Conservation (phyloP, 768 basidiomycete species). For the Tricholomella constricta region DNA sequence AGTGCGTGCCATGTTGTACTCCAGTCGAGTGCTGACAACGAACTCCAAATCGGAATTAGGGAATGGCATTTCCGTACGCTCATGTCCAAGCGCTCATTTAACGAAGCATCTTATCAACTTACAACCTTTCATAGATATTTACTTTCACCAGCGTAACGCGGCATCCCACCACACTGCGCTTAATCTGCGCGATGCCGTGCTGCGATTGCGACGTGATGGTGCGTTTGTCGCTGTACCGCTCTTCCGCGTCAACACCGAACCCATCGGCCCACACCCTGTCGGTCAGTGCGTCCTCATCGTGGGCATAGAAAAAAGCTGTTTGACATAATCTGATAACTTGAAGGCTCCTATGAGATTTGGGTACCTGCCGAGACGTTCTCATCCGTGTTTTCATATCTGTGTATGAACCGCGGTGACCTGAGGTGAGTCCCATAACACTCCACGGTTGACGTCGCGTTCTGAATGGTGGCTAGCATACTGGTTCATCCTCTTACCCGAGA, state of each 20-base stretch:
- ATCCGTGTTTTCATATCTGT: slow-evolving; percentile 77
- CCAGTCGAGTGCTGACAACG: background rate
- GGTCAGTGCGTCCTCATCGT: slow-evolving; percentile 42
- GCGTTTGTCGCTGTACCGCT: slow-evolving; percentile 81
- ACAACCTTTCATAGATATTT: slow-evolving; percentile 57
- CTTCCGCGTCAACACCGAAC: slow-evolving; percentile 66
- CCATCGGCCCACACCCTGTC: slow-evolving; percentile 76
- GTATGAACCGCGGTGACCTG: slow-evolving; percentile 63
- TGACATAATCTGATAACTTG: background rate
- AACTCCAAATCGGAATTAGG: slow-evolving; percentile 33
- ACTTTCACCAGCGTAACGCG: slow-evolving; percentile 71
- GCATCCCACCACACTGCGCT: slow-evolving; percentile 66
- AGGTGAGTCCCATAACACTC: slow-evolving; percentile 45
- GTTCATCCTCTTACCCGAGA: slow-evolving; percentile 77
- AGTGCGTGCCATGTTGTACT: slow-evolving; percentile 37
- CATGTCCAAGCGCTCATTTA: background rate
- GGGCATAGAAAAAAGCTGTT: background rate
- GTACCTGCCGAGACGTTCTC: slow-evolving; percentile 73
- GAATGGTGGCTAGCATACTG: slow-evolving; percentile 52
- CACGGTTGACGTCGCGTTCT: background rate
- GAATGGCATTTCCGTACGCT: slow-evolving; percentile 81
- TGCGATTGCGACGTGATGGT: slow-evolving; percentile 69
- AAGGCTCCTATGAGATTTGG: slow-evolving; percentile 85
- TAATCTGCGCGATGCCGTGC: slow-evolving; percentile 68
- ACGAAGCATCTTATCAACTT: slow-evolving; percentile 2